Base-by-base conservation (phyloP, 2,329 filamentous ascomycete species). In the Verticillium alfalfae region DNA sequence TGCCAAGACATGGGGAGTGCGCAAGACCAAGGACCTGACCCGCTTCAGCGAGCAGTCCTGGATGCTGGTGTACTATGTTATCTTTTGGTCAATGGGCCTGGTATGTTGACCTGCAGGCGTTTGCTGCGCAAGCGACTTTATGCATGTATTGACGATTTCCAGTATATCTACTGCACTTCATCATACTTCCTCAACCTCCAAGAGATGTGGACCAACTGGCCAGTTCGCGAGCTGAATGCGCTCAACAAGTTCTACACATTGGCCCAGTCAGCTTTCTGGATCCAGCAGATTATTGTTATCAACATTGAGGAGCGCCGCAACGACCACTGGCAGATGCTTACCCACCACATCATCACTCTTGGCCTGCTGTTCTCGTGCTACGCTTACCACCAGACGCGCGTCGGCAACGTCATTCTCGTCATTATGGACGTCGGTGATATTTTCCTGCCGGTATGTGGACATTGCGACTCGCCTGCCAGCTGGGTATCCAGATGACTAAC, bases 261-360 rank as follows among this genome's bases (percentile, higher is more conserved):
- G 37, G 88, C 89, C 15, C 93, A 98, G 74, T 90, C 93, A 76
- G 88, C 90, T 31, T 98, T 97, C 75, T 97, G 92, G 90, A 76
- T 97, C 57, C 94, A 98, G 78, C 93, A 97, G 77, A 90, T 98
- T 66, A 81, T 97, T 37, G 92, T 97, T 62, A 92, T 98, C 73
- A 90, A 97, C 76, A 93, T 98, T 63, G 95, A 99, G 76, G 91
- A 96, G 77, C 87, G 90, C 67, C 86, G 95, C 70, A 98, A 98
- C 78, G 95, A 99, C 70, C 90, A 97, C 76, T 90, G 87, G 79
- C 94, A 98, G 76, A 98, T 98, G 95, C 87, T 98, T 67, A 89
- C 87, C 18, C 95, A 98, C 75, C 95, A 99, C 78, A 85, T 97
- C 72, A 88, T 98, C 72, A 99, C 95, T 22, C 91, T 88, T 70